phyloP scores from a whole-genome alignment of 2,329 filamentous ascomycete genomes.

The Diaporthe batatas region DNA sequence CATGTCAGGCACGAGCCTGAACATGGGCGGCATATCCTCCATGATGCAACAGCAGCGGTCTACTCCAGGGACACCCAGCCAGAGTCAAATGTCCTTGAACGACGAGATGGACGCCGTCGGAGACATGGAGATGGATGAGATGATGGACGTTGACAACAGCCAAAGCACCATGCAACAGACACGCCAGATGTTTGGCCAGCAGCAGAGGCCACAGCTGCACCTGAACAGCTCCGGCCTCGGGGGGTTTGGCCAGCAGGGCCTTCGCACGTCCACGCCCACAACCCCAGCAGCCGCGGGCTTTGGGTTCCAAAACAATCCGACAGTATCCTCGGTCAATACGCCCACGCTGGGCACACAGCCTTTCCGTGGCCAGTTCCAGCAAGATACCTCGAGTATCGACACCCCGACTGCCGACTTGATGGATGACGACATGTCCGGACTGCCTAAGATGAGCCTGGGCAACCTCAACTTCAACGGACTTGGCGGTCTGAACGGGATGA shows the following conservation, averaged over 20 bases:
- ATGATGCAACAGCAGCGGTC: constrained; percentile 60
- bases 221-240: constrained; percentile 79
- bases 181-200: constrained; percentile 76
- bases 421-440: constrained; percentile 78
- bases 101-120: constrained; percentile 88
- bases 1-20: constrained; percentile 49
- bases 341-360: constrained; percentile 88
- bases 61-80: constrained; percentile 48
- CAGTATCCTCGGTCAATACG: constrained; percentile 96
- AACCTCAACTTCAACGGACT: constrained; percentile 65
- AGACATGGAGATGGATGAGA: constrained; percentile 97
- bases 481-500: constrained; percentile 53
- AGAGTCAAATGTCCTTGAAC: constrained; percentile 51
- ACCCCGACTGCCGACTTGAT: constrained; percentile 76
- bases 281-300: constrained; percentile 85
- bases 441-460: constrained; percentile 69
- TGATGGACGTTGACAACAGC: constrained; percentile 73
- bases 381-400: constrained; percentile 48
- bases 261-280: constrained; percentile 87
- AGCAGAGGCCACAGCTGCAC: constrained; percentile 79
- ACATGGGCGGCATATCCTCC: constrained; percentile 53
- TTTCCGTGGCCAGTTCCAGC: constrained; percentile 67
- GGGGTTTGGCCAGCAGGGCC: constrained; percentile 74
- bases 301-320: constrained; percentile 90
- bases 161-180: constrained; percentile 78